Percentiles rank a stretch among this genome's conserved stretches.
Conservation (phyloP, 1,284 basidiomycete species). For the Stygiomarasmius scandens region DNA sequence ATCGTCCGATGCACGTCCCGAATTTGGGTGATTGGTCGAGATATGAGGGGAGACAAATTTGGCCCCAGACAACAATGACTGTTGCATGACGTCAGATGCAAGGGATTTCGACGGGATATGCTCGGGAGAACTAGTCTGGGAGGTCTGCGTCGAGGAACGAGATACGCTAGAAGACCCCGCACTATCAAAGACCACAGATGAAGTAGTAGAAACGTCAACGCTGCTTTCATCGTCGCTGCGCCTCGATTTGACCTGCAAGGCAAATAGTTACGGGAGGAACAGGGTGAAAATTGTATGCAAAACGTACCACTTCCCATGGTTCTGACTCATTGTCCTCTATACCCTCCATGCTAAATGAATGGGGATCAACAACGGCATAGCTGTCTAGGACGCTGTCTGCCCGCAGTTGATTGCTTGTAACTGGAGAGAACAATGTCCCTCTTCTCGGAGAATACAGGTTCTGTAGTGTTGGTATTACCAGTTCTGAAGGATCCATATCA, state of each 20-base stretch:
- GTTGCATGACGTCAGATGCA: constrained; percentile 1
- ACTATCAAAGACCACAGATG: not conserved
- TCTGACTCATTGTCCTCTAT: not conserved
- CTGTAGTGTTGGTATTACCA: not conserved
- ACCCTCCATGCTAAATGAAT: constrained; percentile 8
- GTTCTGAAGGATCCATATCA: constrained; percentile 13
- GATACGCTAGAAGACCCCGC: constrained; percentile 16
- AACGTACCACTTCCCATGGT: constrained; percentile 15
- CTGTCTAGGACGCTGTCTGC: not conserved
- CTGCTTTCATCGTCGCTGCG: constrained; percentile 13
- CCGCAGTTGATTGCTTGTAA: not conserved
- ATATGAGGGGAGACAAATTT: not conserved
- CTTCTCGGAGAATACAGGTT: not conserved
- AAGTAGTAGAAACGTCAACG: constrained; percentile 12
- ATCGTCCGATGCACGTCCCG: not conserved
- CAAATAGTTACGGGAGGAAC: too few species aligned
- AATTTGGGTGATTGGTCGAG: not conserved
- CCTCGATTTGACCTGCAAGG: constrained; percentile 2
- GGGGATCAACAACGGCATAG: constrained; percentile 17
- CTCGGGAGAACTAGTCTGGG: constrained; percentile 17
- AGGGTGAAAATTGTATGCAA: not conserved
- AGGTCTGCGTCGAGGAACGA: constrained; percentile 18
- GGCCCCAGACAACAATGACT: constrained; percentile 3
- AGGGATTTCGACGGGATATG: constrained; percentile 7
- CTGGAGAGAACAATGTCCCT: not conserved